Conservation (phyloP, 768 basidiomycete species). For the Tulasnella sp. region DNA sequence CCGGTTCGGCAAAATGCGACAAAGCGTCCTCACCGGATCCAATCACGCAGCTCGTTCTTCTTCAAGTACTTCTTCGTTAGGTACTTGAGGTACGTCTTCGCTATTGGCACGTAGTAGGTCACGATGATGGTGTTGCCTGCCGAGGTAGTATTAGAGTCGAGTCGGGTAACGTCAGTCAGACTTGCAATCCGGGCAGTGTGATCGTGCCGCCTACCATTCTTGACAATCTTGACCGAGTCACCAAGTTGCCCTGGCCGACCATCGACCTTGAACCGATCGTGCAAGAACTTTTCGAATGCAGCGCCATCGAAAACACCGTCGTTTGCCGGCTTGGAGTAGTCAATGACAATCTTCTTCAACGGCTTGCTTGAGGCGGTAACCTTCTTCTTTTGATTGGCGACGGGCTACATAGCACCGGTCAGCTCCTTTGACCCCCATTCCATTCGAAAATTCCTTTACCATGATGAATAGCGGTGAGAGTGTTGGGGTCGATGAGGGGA, state of each 20-base stretch:
- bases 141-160: constrained; percentile 14
- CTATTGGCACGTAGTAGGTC: constrained; percentile 80
- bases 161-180: background rate
- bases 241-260: constrained; percentile 88
- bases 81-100: constrained; percentile 97
- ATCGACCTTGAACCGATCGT: constrained; percentile 90
- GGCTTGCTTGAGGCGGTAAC: constrained; percentile 15
- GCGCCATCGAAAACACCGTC: constrained; percentile 51
- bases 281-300: constrained; percentile 78
- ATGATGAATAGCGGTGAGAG: background rate
- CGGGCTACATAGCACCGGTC: constrained; percentile 14
- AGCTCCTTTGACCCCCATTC: background rate
- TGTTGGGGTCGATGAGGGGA: background rate
- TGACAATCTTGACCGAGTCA: constrained; percentile 76
- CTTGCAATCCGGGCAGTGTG: constrained; percentile 19
- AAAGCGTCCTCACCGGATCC: constrained; percentile 62
- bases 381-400: constrained; percentile 13
- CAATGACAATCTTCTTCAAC: constrained; percentile 71
- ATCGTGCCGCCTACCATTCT: constrained; percentile 55
- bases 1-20: background rate
- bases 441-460: background rate
- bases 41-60: constrained; percentile 92
- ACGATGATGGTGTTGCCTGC: constrained; percentile 76
- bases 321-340: constrained; percentile 74
- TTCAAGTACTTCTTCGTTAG: constrained; percentile 99